Evolutionary conservation across 2,329 filamentous ascomycete genomes (phyloP).

Genomic region (Aotearoamyces nothofagi): DNA sequence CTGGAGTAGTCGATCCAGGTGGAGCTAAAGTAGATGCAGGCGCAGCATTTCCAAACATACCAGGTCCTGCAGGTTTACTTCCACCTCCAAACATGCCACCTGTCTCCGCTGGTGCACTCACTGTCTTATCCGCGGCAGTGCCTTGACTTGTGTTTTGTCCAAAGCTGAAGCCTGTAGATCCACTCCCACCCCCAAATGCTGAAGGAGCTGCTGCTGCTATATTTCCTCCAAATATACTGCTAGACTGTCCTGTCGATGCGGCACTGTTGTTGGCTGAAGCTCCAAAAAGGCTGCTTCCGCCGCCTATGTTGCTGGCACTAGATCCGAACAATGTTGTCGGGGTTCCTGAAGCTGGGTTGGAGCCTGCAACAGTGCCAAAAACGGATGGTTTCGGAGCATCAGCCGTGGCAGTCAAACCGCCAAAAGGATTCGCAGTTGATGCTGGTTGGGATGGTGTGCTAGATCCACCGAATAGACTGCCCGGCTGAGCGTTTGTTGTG

Average conservation of each 20-base stretch:
- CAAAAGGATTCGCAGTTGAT: not conserved
- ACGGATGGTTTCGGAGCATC: conserved; percentile 23
- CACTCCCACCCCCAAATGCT: conserved; percentile 4
- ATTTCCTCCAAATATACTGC: conserved; percentile 5
- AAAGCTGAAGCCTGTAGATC: conserved; percentile 5
- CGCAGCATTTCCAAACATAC: conserved; percentile 5
- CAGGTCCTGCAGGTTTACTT: conserved; percentile 2
- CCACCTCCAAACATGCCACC: conserved; percentile 4
- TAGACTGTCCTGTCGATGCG: conserved; percentile 6
- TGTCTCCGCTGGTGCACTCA: conserved; percentile 1
- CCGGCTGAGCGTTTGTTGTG: conserved; percentile 1
- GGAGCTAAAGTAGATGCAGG: conserved; percentile 9
- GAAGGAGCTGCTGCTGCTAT: conserved; percentile 4
- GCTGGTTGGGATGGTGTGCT: not conserved
- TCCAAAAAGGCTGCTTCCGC: conserved; percentile 9
- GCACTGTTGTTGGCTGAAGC: conserved; percentile 7
- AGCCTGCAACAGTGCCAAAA: conserved; percentile 21
- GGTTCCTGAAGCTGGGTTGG: conserved; percentile 13
- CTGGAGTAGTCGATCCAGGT: conserved; percentile 15
- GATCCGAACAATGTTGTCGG: conserved; percentile 7
- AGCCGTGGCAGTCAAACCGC: conserved; percentile 1
- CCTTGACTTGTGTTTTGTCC: conserved; percentile 4
- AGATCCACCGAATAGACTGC: conserved; percentile 3
- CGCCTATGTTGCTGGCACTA: conserved; percentile 12
- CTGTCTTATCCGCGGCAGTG: conserved; percentile 1